Evolutionary conservation across 1,284 basidiomycete genomes (phyloP).

Genomic region (Blastosporella zonata): DNA sequence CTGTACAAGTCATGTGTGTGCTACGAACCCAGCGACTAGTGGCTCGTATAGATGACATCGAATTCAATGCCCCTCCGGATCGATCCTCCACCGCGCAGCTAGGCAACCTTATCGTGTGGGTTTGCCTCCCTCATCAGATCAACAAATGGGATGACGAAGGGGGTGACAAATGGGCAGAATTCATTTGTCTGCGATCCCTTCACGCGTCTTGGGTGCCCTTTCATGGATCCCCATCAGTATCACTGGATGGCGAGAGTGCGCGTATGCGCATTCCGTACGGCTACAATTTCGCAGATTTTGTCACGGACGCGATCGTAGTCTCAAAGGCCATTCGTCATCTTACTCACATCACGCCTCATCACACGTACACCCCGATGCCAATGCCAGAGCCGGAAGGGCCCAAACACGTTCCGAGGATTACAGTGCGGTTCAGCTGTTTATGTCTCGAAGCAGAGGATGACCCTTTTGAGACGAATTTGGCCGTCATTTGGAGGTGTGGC

Average conservation of each 20-base stretch:
- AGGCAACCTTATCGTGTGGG: constrained; percentile 42
- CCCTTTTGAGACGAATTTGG: constrained; percentile 79
- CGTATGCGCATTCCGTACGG: constrained; percentile 79
- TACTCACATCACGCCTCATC: constrained; percentile 42
- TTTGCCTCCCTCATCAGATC: constrained; percentile 35
- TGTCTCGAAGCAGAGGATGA: constrained; percentile 88
- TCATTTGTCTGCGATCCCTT: constrained; percentile 64
- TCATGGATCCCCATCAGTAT: constrained; percentile 35
- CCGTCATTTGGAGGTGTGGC: constrained; percentile 78
- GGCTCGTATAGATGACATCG: constrained; percentile 45
- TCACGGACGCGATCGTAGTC: constrained; percentile 63
- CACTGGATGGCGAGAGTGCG: constrained; percentile 61
- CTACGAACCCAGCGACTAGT: constrained; percentile 49
- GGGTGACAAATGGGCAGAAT: constrained; percentile 73
- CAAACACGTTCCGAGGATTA: constrained; percentile 68
- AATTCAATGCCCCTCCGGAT: constrained; percentile 21
- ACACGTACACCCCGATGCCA: constrained; percentile 46
- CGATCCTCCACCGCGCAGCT: constrained; percentile 32
- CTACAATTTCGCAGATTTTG: constrained; percentile 72
- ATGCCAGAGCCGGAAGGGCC: constrained; percentile 67
- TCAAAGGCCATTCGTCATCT: constrained; percentile 72
- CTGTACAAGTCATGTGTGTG: constrained; percentile 44
- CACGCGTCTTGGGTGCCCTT: constrained; percentile 39
- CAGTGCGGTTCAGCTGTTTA: constrained; percentile 58
- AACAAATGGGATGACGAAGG: constrained; percentile 32